Percentiles rank a stretch among this genome's conserved stretches.
These are phyloP conservation scores for Platanthera guangdongensis DNA, from an alignment of 106 monocot species.

Conservation along the genomic window DNA sequence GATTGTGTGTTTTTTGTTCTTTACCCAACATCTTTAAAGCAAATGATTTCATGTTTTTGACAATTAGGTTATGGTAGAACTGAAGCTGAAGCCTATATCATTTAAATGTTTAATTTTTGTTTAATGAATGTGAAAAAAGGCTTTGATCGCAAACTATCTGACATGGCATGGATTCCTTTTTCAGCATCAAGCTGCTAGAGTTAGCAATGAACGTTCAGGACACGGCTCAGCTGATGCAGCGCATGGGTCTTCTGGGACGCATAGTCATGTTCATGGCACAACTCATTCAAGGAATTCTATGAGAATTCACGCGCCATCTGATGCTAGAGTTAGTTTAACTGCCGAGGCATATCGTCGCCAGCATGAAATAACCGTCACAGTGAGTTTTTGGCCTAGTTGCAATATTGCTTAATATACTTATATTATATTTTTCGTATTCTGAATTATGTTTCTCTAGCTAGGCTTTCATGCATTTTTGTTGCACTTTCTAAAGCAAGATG, in stretches of 20 bases:
- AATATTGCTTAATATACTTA: background rate
- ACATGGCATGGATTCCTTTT: constrained; percentile 1
- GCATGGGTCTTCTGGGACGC: constrained; percentile 11
- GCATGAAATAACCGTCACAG: constrained; percentile 73
- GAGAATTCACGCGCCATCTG: constrained; percentile 28
- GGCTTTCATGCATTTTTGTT: background rate
- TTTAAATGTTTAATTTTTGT: background rate
- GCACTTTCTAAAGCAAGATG: background rate
- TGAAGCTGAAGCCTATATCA: background rate
- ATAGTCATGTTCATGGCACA: background rate
- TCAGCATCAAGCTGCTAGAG: constrained; percentile 25
- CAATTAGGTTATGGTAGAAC: background rate
- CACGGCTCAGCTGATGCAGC: constrained; percentile 5
- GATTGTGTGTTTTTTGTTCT: background rate
- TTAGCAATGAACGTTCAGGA: constrained; percentile 8
- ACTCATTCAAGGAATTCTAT: constrained; percentile 29
- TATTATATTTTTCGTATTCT: background rate
- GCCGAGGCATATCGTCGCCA: constrained; percentile 68
- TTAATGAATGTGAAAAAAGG: background rate
- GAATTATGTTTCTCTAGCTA: background rate
- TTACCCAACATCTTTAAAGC: too few species aligned
- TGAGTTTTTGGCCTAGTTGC: constrained; percentile 21
- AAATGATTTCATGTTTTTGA: background rate
- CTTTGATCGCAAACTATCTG: background rate
- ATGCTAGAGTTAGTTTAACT: constrained; percentile 25